Percentiles rank a stretch among this genome's conserved stretches.
Conservation (phyloP, 2,329 filamentous ascomycete genomes). For the Aspergillus cejpii region DNA sequence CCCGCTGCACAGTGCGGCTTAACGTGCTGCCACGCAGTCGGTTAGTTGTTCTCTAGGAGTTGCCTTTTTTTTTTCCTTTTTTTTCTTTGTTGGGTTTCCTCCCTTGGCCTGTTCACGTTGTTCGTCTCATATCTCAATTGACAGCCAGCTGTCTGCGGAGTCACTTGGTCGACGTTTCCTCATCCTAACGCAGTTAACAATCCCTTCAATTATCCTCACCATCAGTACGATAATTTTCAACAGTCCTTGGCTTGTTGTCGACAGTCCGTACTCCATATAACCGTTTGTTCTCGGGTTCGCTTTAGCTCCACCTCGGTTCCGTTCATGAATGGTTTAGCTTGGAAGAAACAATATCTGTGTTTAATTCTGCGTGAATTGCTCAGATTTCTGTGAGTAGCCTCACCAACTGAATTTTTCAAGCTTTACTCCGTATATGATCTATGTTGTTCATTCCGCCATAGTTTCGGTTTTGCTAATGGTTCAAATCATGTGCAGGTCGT, state of each 20-base stretch:
- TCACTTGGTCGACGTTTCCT: conserved; percentile 4
- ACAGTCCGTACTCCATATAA: background rate
- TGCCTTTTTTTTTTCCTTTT: conserved; percentile 9
- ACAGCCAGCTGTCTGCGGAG: conserved; percentile 7
- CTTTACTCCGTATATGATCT: background rate
- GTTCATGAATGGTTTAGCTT: conserved; percentile 20
- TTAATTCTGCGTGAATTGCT: background rate
- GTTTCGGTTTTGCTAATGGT: conserved; percentile 7
- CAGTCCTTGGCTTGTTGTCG: conserved; percentile 6
- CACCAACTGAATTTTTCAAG: background rate
- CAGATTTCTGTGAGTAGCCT: conserved; percentile 12
- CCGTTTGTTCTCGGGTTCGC: background rate
- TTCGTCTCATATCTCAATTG: conserved; percentile 3
- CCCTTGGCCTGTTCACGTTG: conserved; percentile 6
- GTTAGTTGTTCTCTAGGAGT: conserved; percentile 17
- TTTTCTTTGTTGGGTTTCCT: conserved; percentile 6
- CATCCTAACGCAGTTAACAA: background rate
- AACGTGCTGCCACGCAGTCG: conserved; percentile 28
- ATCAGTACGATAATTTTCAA: conserved; percentile 8
- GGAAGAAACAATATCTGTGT: conserved; percentile 1
- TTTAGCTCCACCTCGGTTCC: conserved; percentile 1
- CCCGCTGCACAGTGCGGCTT: conserved; percentile 27
- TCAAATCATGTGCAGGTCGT: conserved; percentile 9
- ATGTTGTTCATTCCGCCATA: background rate
- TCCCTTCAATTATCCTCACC: conserved; percentile 3